Evolutionary conservation across 352 stramenopile genomes (phyloP).

Genomic region (Phytophthora citrophthora): DNA sequence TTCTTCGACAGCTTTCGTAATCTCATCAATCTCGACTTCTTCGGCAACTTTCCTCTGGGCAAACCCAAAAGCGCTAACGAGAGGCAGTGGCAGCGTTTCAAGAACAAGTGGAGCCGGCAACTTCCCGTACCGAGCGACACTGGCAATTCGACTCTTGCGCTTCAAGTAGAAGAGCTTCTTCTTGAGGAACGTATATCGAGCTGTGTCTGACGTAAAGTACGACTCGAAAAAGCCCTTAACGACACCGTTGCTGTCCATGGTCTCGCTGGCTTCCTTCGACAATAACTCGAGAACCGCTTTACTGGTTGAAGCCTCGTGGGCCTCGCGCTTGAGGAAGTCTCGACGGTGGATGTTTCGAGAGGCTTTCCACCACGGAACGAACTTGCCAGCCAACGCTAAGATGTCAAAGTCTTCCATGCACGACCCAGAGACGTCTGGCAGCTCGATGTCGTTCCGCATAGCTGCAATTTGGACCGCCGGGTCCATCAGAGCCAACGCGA

Average conservation of each 20-base stretch:
- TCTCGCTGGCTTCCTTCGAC: conserved; percentile 23
- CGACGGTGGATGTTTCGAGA: conserved; percentile 54
- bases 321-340: conserved; percentile 59
- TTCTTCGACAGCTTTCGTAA: conserved; percentile 17
- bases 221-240: conserved; percentile 45
- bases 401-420: conserved; percentile 54
- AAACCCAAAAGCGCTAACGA: conserved; percentile 45
- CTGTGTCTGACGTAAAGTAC: conserved; percentile 55
- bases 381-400: conserved; percentile 49
- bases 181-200: conserved; percentile 53
- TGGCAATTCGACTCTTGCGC: conserved; percentile 43
- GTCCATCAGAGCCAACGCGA: conserved; percentile 61
- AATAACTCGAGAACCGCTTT: conserved; percentile 45
- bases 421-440: conserved; percentile 53
- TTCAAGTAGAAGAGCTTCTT: conserved; percentile 59
- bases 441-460: conserved; percentile 58
- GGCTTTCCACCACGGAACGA: conserved; percentile 66
- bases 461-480: conserved; percentile 66
- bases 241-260: conserved; percentile 4
- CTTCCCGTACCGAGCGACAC: conserved; percentile 53
- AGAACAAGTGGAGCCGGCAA: conserved; percentile 51
- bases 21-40: conserved; percentile 12
- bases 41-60: conserved; percentile 14
- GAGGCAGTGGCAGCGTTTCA: conserved; percentile 41
- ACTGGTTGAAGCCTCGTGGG: conserved; percentile 48